Conservation (phyloP, 805 yeast species). For the Clavispora santaluciae region DNA sequence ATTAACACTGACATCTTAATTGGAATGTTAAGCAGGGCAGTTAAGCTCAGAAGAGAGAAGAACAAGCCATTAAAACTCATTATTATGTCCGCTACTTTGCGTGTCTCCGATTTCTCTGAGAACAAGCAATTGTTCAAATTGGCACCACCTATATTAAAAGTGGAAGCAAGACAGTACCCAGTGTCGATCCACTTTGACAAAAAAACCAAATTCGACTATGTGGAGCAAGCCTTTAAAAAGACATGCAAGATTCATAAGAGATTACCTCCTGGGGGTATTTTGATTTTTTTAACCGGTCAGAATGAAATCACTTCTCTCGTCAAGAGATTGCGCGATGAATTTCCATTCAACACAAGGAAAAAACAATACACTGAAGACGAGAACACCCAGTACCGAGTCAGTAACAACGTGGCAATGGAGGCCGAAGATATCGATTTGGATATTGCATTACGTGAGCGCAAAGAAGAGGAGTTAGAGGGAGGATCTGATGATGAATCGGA, state of each 20-base stretch:
- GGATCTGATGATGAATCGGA: slow-evolving; percentile 48
- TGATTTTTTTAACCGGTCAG: slow-evolving; percentile 91
- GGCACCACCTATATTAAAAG: slow-evolving; percentile 84
- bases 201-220: slow-evolving; percentile 70
- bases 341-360: slow-evolving; percentile 45
- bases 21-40: slow-evolving; percentile 88
- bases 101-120: slow-evolving; percentile 91
- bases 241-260: slow-evolving; percentile 79
- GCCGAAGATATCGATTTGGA: slow-evolving; percentile 85
- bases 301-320: slow-evolving; percentile 81
- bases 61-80: slow-evolving; percentile 70
- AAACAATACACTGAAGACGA: slow-evolving; percentile 13
- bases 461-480: slow-evolving; percentile 32
- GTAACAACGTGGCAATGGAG: slow-evolving; percentile 67
- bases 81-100: slow-evolving; percentile 94
- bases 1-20: slow-evolving; percentile 93
- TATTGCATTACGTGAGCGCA: slow-evolving; percentile 33
- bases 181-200: slow-evolving; percentile 88
- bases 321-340: slow-evolving; percentile 59
- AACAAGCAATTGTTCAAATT: slow-evolving; percentile 59
- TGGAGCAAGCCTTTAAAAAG: slow-evolving; percentile 82
- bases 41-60: slow-evolving; percentile 58
- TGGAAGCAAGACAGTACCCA: slow-evolving; percentile 91
- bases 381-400: slow-evolving; percentile 41
- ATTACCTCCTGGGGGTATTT: slow-evolving; percentile 91